Evolutionary conservation across 768 basidiomycete species (phyloP), one percentile per base, ranked within the genome.

Genomic region (Boletus rex-veris): DNA sequence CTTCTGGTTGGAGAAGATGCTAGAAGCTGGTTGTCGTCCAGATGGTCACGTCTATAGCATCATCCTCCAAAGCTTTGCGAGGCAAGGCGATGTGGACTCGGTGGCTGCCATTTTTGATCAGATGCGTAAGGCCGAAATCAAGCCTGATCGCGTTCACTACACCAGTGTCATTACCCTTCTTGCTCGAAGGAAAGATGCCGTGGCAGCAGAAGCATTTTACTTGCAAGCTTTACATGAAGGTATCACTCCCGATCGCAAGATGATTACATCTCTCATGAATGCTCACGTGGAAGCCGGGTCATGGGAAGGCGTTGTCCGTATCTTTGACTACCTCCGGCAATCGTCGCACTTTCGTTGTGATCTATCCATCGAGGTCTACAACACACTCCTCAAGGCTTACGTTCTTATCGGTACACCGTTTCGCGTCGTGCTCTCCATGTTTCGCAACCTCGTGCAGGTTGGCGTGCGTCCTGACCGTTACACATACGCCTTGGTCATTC

Each of bases 311-410:
- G 91, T 86, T 18, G 77, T 92, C 53, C 77, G 80, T 21, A 73
- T 83, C 12, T 96, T 88, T 63, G 81, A 86, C 58, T 83, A 80
- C 58, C 72, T 91, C 42, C 68, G 71, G 36, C 60, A 72, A 35
- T 65, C 74, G 28, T 63, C 65, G 11, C 45, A 59, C 50, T 69
- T 73, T 50, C 65, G 73, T 39, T 67, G 74, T 40, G 67, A 73
- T 47, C 72, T 84, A 37, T 74, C 79, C 39, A 77, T 87, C 64
- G 78, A 83, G 45, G 77, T 86, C 48, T 86, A 84, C 70, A 92
- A 92, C 68, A 83, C 83, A 24, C 77, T 97, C 24, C 73, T 96
- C 59, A 91, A 90, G 70, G 91, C 92, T 3, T 88, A 91, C 63
- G 81, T 96, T 49, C 74, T 87, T 44, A 80, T 90, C 35, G 91